Evolutionary conservation across 2,329 filamentous ascomycete species (phyloP), one percentile per base, ranked within the genome.

Genomic region (Hymenotorrendiella dingleyae): DNA sequence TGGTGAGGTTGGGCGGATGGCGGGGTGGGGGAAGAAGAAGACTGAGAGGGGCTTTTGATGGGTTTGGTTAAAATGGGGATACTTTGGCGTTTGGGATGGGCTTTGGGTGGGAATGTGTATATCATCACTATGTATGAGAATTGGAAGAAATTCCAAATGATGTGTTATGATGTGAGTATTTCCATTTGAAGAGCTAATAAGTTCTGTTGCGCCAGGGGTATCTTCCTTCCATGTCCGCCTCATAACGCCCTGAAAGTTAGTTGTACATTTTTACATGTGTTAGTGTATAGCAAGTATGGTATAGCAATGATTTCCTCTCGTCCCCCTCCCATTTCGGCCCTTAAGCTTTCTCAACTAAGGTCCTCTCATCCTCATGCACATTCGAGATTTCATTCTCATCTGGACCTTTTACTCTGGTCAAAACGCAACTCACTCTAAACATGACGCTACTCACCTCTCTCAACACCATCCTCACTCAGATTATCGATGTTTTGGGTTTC

Each of bases 1-100:
- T 45, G 69, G 69, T 11, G 49, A 58, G 20, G 22, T 59, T 16
- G 54, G 54, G 21, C 53, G 44, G 32, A 34, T 55, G 22, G 53
- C 56, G 11, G 60, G 60, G 4, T 62, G 53, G 53, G 54, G 49
- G 34, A 29, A 20, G 20, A 32, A 16, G 28, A 57, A 53, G 39
- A 50, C 49, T 16, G 57, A 60, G 17, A 53, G 57, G 42, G 57
- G 48, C 10, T 50, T 57, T 47, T 56, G 28, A 39, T 29, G 29
- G 23, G 16, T 36, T 17, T 21, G n/a, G n/a, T n/a, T 21, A 20
- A 22, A 34, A 34, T 22, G 16, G 12, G 6, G 19, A 22, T 14
- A 21, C 22, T 5, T 26, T 10, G 36, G 37, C 39, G 38, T 40
- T 40, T 10, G 21, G 16, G 28, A 33, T 23, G 23, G 28, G 29